Evolutionary conservation across 2,329 filamentous ascomycete genomes (phyloP).

Genomic region (Colletotrichum sp.): DNA sequence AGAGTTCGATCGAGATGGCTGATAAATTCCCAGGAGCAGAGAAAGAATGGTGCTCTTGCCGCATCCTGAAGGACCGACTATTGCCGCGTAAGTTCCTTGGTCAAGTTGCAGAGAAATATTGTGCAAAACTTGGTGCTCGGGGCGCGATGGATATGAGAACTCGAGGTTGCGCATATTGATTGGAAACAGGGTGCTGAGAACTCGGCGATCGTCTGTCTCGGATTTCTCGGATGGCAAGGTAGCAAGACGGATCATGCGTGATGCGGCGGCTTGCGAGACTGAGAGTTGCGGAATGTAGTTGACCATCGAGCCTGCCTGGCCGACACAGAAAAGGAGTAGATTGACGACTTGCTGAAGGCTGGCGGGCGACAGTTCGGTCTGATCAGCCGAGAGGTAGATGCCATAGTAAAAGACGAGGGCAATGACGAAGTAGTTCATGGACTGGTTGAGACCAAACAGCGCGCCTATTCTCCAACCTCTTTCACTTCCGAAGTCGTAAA

Average conservation of each 20-base stretch:
- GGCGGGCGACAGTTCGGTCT: conserved; percentile 50
- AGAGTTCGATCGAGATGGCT: conserved; percentile 30
- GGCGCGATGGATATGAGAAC: conserved; percentile 74
- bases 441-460: conserved; percentile 81
- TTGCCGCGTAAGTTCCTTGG: conserved; percentile 70
- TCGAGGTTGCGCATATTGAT: conserved; percentile 60
- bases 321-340: conserved; percentile 82
- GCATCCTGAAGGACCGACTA: conserved; percentile 86
- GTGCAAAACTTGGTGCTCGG: conserved; percentile 34
- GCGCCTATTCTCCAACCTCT: conserved; percentile 72
- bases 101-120: conserved; percentile 58
- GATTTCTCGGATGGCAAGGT: conserved; percentile 52
- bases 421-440: conserved; percentile 72
- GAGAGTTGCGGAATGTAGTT: conserved; percentile 82
- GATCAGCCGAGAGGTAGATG: conserved; percentile 63
- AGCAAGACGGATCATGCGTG: conserved; percentile 73
- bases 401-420: conserved; percentile 88
- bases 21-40: conserved; percentile 76
- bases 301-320: conserved; percentile 72
- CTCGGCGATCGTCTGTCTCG: not conserved
- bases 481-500: conserved; percentile 66
- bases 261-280: conserved; percentile 74
- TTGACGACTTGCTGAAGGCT: conserved; percentile 78
- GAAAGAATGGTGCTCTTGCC: conserved; percentile 88
- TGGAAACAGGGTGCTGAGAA: conserved; percentile 42